Conservation (phyloP, 2,329 filamentous ascomycete species). For the Colletotrichum scovillei region DNA sequence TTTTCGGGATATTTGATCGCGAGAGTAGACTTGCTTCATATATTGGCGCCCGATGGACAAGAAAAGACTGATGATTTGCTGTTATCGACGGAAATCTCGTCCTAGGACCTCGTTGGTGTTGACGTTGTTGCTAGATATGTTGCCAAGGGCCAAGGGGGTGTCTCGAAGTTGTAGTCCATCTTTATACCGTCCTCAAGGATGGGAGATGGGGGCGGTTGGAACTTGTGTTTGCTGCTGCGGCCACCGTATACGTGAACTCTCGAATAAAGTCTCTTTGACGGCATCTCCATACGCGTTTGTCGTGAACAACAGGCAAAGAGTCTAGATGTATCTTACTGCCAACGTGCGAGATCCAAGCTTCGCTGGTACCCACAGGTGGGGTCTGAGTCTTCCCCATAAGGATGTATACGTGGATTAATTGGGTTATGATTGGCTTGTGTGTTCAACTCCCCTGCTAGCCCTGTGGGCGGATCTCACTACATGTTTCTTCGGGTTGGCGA, state of each 20-base stretch:
- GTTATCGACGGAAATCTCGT: neutral
- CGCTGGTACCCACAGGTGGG: neutral
- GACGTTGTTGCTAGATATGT: neutral
- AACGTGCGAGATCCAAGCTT: neutral
- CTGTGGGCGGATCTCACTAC: neutral
- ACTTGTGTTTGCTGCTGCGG: neutral
- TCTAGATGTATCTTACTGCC: neutral
- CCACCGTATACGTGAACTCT: neutral
- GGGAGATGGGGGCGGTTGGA: too few relatives aligned
- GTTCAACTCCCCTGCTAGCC: neutral
- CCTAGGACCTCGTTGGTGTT: neutral
- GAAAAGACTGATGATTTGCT: neutral
- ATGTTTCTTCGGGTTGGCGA: neutral
- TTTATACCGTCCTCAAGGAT: neutral
- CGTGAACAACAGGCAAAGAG: neutral
- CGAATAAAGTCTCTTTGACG: neutral
- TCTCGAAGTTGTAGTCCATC: neutral
- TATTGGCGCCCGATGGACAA: neutral
- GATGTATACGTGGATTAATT: conserved; percentile 16
- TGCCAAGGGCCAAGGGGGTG: neutral
- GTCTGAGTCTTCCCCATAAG: conserved; percentile 5
- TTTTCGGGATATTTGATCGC: neutral
- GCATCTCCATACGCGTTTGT: conserved; percentile 23
- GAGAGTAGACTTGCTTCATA: neutral
- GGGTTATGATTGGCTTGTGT: neutral